These are phyloP conservation scores for Termitomyces sp. DNA, from an alignment of 768 basidiomycete genomes.

Conservation along the genomic window DNA sequence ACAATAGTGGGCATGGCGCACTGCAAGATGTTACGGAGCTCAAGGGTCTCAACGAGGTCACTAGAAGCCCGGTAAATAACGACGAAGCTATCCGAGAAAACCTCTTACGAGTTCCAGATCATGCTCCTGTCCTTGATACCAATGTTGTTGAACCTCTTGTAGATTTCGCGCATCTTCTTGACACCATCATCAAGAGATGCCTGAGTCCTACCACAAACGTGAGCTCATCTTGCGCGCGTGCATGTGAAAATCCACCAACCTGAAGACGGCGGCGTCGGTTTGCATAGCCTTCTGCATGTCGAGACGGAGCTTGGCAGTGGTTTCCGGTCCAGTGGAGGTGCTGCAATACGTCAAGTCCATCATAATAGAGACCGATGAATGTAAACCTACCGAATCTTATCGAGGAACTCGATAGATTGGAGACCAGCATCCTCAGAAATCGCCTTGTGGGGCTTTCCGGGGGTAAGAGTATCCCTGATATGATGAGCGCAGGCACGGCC, in stretches of 20 bases:
- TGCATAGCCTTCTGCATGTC: slow-evolving; percentile 99
- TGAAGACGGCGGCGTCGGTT: slow-evolving; percentile 95
- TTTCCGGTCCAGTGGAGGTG: slow-evolving; percentile 72
- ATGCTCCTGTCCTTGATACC: slow-evolving; percentile 97
- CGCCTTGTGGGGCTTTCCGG: slow-evolving; percentile 86
- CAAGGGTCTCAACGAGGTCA: slow-evolving; percentile 95
- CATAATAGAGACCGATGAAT: neutral
- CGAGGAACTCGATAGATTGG: slow-evolving; percentile 79
- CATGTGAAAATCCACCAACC: slow-evolving; percentile 30
- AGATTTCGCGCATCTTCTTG: slow-evolving; percentile 76
- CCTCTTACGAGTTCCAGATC: slow-evolving; percentile 97
- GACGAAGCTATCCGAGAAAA: neutral
- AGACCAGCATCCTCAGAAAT: slow-evolving; percentile 86
- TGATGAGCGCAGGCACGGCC: slow-evolving; percentile 99
- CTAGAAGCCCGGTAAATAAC: slow-evolving; percentile 30
- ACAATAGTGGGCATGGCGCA: slow-evolving; percentile 95
- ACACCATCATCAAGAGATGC: slow-evolving; percentile 90
- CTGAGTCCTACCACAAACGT: slow-evolving; percentile 58
- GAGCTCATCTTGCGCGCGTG: neutral
- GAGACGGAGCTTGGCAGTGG: slow-evolving; percentile 86
- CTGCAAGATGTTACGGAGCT: slow-evolving; percentile 93
- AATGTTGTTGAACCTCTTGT: slow-evolving; percentile 85
- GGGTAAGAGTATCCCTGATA: slow-evolving; percentile 85
- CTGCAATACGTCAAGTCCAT: slow-evolving; percentile 26
- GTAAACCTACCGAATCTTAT: slow-evolving; percentile 64